phyloP scores from a whole-genome alignment of 1,284 basidiomycete genomes.

The Ustilago xerochloae region DNA sequence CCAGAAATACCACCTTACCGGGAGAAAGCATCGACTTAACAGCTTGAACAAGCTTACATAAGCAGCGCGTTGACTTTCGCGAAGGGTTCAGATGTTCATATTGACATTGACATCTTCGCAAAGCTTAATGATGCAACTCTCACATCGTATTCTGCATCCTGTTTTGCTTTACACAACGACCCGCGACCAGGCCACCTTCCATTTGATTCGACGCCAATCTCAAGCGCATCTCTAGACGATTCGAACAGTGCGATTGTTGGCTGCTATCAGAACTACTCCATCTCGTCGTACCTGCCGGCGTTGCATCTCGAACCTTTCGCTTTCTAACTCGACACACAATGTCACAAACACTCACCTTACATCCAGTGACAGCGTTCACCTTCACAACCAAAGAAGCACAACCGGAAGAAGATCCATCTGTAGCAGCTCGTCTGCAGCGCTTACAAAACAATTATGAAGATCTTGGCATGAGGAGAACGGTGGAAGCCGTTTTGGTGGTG shows the following conservation, averaged over 20 bases:
- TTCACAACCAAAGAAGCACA: slow-evolving; percentile 94
- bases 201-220: too few relatives aligned
- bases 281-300: background rate
- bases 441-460: slow-evolving; percentile 94
- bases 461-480: slow-evolving; percentile 88
- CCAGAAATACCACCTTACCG: too few relatives aligned
- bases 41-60: background rate
- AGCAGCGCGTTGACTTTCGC: background rate
- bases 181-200: too few relatives aligned
- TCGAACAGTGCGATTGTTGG: background rate
- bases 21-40: background rate
- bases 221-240: background rate
- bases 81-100: slow-evolving; percentile 4
- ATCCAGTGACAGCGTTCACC: slow-evolving; percentile 86
- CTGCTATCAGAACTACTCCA: background rate
- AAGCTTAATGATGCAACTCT: background rate
- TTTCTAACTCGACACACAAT: slow-evolving; percentile 12
- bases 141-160: too few relatives aligned
- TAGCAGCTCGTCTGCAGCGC: slow-evolving; percentile 72
- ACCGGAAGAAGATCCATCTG: slow-evolving; percentile 94
- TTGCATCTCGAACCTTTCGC: background rate
- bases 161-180: background rate
- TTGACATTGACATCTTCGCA: slow-evolving; percentile 4
- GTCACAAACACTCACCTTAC: slow-evolving; percentile 68
- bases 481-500: slow-evolving; percentile 95